phyloP scores from a whole-genome alignment of 1,139 yeast species.

The Trichomonascaceae sp. region DNA sequence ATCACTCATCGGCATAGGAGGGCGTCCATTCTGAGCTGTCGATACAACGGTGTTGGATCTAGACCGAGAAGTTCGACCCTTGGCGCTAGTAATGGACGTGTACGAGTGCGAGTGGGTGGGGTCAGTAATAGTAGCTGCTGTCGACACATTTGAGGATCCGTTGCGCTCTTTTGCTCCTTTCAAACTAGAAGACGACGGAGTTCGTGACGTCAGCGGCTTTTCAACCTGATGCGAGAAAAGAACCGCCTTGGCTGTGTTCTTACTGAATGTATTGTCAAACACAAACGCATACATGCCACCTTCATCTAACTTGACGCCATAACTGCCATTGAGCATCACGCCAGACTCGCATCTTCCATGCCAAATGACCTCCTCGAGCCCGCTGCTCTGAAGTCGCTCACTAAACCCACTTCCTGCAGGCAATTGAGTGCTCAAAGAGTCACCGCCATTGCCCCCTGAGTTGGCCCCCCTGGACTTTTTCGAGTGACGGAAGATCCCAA shows the following conservation, averaged over 20 bases:
- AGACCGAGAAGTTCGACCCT: neutral
- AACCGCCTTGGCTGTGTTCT: constrained; percentile 70
- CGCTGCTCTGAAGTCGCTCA: constrained; percentile 18
- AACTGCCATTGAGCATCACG: constrained; percentile 37
- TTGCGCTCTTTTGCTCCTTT: neutral
- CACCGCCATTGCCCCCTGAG: neutral
- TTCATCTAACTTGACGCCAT: constrained; percentile 34
- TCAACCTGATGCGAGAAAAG: constrained; percentile 46
- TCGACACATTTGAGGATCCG: neutral
- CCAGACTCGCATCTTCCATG: constrained; percentile 26
- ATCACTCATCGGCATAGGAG: neutral
- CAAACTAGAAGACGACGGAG: neutral
- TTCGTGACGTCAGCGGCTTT: too few species aligned
- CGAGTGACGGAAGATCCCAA: constrained; percentile 38
- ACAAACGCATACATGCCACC: constrained; percentile 70
- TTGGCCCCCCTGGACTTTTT: constrained; percentile 4
- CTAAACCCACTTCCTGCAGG: neutral
- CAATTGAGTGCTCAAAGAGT: neutral
- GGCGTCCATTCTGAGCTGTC: neutral
- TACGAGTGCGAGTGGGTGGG: neutral
- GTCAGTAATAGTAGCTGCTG: neutral
- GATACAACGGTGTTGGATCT: neutral
- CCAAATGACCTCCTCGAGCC: constrained; percentile 24
- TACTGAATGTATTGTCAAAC: constrained; percentile 84
- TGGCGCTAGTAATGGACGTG: neutral